A percentile compares a stretch with the other conserved stretches of the same genome.
Evolutionary conservation across 208 protist species (phyloP).

Genomic region (Acanthamoeba royreba): DNA sequence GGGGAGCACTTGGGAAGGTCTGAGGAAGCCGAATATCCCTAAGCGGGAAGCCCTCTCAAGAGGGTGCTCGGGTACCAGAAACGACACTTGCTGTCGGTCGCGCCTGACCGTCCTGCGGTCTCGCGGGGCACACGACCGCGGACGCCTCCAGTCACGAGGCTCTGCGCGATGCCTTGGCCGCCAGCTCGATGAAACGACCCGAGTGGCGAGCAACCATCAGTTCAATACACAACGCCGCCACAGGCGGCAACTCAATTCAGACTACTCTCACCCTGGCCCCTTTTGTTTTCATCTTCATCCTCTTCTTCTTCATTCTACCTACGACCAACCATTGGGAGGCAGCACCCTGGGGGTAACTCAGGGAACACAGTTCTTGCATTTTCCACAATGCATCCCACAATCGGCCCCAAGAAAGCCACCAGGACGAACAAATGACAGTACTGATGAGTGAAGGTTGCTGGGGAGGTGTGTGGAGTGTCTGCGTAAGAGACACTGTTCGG

Average conservation of each 20-base stretch:
- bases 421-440: too few species aligned
- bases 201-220: neutral
- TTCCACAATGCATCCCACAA: too few species aligned
- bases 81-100: neutral
- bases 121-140: constrained; percentile 27
- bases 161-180: neutral
- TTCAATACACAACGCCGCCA: constrained; percentile 35
- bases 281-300: too few species aligned
- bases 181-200: neutral
- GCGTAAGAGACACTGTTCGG: too few species aligned
- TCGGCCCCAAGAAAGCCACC: too few species aligned
- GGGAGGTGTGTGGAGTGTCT: too few species aligned
- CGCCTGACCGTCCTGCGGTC: too few species aligned
- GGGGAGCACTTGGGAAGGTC: constrained; percentile 42
- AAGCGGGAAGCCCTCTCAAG: neutral
- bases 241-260: constrained; percentile 26
- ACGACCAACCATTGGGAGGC: too few species aligned
- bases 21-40: constrained; percentile 25
- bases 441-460: too few species aligned
- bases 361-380: too few species aligned
- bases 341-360: too few species aligned
- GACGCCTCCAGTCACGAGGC: neutral
- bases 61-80: neutral
- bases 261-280: constrained; percentile 19
- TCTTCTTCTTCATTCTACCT: too few species aligned